Conservation (phyloP, 345 rosid species). For the Garcia nutans region DNA sequence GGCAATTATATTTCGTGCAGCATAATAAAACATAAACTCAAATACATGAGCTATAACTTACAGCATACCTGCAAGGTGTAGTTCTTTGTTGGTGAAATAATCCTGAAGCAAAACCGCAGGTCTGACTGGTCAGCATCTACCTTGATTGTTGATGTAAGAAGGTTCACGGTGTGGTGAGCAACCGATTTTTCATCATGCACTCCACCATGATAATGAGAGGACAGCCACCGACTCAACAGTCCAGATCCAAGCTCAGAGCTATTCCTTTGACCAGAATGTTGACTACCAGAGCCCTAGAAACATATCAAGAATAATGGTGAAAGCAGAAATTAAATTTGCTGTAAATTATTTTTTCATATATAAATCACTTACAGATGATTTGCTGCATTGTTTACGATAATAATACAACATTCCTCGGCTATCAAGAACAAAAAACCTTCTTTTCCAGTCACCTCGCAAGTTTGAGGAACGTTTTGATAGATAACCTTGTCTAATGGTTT, state of each 20-base stretch:
- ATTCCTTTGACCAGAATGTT: constrained; percentile 81
- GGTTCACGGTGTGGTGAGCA: constrained; percentile 98
- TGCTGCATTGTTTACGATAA: constrained; percentile 86
- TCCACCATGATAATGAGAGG: constrained; percentile 91
- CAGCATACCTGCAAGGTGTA: constrained; percentile 94
- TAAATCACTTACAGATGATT: constrained; percentile 74
- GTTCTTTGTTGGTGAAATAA: constrained; percentile 94
- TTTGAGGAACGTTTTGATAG: constrained; percentile 95
- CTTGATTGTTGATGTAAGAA: constrained; percentile 97
- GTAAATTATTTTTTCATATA: not conserved
- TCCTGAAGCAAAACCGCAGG: constrained; percentile 96
- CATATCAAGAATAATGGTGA: constrained; percentile 9
- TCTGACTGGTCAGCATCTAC: constrained; percentile 97
- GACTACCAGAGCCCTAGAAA: constrained; percentile 70
- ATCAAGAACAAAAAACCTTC: constrained; percentile 98
- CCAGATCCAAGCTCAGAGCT: constrained; percentile 98
- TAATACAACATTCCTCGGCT: constrained; percentile 98
- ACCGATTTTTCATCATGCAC: constrained; percentile 97
- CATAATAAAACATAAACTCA: constrained; percentile 10
- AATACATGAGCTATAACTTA: constrained; percentile 24
- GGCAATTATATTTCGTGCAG: constrained; percentile 3
- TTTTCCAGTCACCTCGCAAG: constrained; percentile 99
- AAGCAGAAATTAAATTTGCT: not conserved
- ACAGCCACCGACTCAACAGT: constrained; percentile 91
- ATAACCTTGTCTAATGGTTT: constrained; percentile 98